Evolutionary conservation across 345 rosid genomes (phyloP), one percentile per base, ranked within the genome.

Genomic region (Eucalyptus leucophloia): DNA sequence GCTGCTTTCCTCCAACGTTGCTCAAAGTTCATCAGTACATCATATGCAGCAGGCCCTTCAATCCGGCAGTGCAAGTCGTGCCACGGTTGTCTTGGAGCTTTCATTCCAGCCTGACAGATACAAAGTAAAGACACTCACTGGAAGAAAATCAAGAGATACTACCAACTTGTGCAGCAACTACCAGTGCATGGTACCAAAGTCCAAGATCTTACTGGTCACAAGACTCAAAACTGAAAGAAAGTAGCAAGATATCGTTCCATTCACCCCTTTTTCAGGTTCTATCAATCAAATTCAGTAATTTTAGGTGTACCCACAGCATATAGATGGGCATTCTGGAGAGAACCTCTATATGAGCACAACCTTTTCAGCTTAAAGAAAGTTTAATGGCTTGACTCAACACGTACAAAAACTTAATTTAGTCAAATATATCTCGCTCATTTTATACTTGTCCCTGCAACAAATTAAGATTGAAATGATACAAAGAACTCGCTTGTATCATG

Each of bases 1-100:
- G 99, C 94, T 89, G 98, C 95, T 92, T 94, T 95, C 90, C 94
- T 96, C 99, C 99, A 97, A 67, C 99, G 95, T 93, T 98, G 99
- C 95, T 98, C 99, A 90, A 98, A 98, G 95, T 98, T 97, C 88
- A 95, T 96, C 90, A 98, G 98, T 89, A 96, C 96, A 89, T 97
- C 99, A 93, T 96, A 97, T 69, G 97, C 99, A 51, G 99, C 99
- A 89, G 99, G 97, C 60, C 99, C 99, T 18, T 97, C 99, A 87
- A 97, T 92, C 92, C 92, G 93, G 93, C 98, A 95, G 90, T 98
- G 99, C 94, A 96, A 92, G 91, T 98, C 99, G 89, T 98, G 99
- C 99, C 99, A 97, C 47, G 99, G 98, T 91, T 98, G 96, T 92
- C 99, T 96, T 83, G 98, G 98, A 86, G 98, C 99, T 92, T 94